Evolutionary conservation across 192 early-diverging fungal genomes (phyloP), one percentile per base, ranked within the genome.

Genomic region (Physocladia obscura): DNA sequence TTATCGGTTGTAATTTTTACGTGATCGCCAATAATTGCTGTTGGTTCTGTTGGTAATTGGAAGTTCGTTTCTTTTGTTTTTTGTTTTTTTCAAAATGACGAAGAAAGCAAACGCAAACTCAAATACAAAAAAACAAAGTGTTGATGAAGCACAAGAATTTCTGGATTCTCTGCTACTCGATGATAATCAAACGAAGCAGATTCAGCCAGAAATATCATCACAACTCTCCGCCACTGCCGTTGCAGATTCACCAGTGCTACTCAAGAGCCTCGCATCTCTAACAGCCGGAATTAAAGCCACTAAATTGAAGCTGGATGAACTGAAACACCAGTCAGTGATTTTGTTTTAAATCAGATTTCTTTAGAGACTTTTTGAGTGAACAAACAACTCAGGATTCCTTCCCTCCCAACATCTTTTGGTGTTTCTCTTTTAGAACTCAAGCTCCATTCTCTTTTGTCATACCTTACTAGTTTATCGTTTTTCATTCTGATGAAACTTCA

Each of bases 361-460:
- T n/a, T n/a, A n/a, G n/a, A n/a, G 40, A 44, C 40, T 13, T n/a
- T n/a, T 44, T n/a, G 40, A 8, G 40, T 44, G 40, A n/a, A n/a
- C n/a, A n/a, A n/a, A n/a, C n/a, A n/a, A n/a, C n/a, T n/a, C 35
- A 81, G 88, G 19, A 70, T 89, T 21, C 81, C 80, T 35, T 80
- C 90, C 52, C 75, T 92, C 22, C 81, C 83, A 17, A 94, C 92
- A 0, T 76, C 77, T 29, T 89, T 89, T 31, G 94, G 95, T 26
- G 81, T 98, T 21, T 94, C 92, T 39, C 87, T 97, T 17, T 85
- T 97, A 4, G 93, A 96, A 78, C 86, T 95, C 38, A 95, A 96
- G 80, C 81, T 93, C 74, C 91, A 96, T 75, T 83, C 84, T 19
- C 78, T 97, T 74, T 79, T 97, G 15, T 86, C 89, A 36, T 99